Evolutionary conservation across 306 rosid species (phyloP).

Genomic region (Rosa chinensis): DNA sequence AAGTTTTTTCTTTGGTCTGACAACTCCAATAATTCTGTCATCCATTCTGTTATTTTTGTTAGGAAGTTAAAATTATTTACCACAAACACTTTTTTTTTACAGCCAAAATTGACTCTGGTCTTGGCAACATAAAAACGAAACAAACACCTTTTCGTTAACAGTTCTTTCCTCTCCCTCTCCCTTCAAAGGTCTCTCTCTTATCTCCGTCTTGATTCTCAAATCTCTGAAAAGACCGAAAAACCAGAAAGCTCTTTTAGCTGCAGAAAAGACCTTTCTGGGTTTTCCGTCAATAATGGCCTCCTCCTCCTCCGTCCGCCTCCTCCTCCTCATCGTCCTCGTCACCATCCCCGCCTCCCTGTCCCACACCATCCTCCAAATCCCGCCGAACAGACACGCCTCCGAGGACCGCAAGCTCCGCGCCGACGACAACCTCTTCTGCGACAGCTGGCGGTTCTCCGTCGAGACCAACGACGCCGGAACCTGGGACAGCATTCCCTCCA

Average conservation of each 20-base stretch:
- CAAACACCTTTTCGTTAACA: no score
- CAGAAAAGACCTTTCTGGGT: constrained; percentile 19
- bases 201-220: background rate
- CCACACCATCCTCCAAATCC: constrained; percentile 33
- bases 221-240: constrained; percentile 18
- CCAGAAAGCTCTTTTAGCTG: constrained; percentile 32
- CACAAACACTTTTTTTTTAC: background rate
- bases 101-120: background rate
- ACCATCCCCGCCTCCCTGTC: constrained; percentile 24
- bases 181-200: background rate
- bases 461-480: constrained; percentile 72
- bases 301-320: constrained; percentile 32
- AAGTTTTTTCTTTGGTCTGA: no score
- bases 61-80: background rate
- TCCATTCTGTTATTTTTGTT: background rate
- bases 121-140: background rate
- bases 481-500: constrained; percentile 54
- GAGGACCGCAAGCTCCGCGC: constrained; percentile 15
- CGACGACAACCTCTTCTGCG: constrained; percentile 48
- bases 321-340: constrained; percentile 17
- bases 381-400: constrained; percentile 26
- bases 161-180: background rate
- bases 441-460: constrained; percentile 78
- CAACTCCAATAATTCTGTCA: background rate
- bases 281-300: constrained; percentile 38